Base-by-base conservation (phyloP, 805 yeast species). In the Spathaspora sp. region DNA sequence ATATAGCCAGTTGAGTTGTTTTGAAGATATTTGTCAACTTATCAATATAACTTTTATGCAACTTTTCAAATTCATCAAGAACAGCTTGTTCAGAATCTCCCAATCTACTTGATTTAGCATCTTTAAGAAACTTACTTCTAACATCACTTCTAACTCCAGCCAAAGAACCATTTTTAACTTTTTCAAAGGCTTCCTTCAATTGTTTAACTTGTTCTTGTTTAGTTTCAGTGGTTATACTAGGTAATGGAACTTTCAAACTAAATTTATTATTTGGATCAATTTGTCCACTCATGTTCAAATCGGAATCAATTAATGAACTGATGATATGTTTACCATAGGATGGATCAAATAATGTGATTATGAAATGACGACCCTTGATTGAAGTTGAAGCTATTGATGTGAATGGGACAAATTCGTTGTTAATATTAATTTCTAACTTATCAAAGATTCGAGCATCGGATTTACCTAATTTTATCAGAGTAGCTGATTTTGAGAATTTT, bases 281-380 rank as follows among this genome's bases (percentile, higher is more conserved):
- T 62, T 87, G 92, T 1, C 98, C 96, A 53, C 85, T 89, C 75
- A 93, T 68, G 60, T 88, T 87, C 63, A 89, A 69, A 9, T 81
- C 80, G 0, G 92, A 76, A 1, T 80, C 86, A 53, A 89, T 66
- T 17, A 93, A 83, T 0, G 92, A 77, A 49, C 90, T 83, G 28
- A 87, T 78, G 28, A 93, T 80, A 54, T 80, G 77, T 59, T 89
- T 86, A 40, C 82, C 77, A 57, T 88, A 79, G 48, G 76, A 77
- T 6, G 96, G 96, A 61, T 93, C 97, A 66, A 86, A 93, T 1
- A 91, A 92, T 0, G 97, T 90, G n/a, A 93, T 81, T 31, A 80
- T 68, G 49, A 89, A 73, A 57, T 82, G 76, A 59, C 88, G 78
- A 6, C 93, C 94, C 57, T 86, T 86, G 49, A 82, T 58, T 0